Evolutionary conservation across 176 grass and related monocot species (phyloP).

Genomic region (Elaeis guineensis): DNA sequence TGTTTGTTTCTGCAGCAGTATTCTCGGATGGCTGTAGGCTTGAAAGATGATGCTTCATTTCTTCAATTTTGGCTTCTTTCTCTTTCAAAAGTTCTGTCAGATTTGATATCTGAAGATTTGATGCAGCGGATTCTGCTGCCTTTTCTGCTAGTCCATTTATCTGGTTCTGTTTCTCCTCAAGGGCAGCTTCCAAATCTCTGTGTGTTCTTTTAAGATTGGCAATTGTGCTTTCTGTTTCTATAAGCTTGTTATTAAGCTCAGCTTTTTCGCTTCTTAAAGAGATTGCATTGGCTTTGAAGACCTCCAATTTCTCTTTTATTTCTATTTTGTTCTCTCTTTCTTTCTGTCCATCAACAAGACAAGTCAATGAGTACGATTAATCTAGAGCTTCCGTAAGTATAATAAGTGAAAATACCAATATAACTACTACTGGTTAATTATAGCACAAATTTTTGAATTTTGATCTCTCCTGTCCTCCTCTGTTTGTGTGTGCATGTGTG

Average conservation of each 20-base stretch:
- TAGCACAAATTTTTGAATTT: no score
- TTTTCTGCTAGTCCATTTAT: constrained; percentile 39
- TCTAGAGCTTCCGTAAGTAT: no score
- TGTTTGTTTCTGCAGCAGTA: constrained; percentile 4
- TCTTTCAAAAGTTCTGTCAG: constrained; percentile 59
- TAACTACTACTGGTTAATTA: no score
- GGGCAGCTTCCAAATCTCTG: constrained; percentile 57
- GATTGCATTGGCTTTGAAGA: constrained; percentile 57
- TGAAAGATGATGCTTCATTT: constrained; percentile 45
- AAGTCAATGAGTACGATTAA: not conserved
- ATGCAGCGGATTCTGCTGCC: constrained; percentile 17
- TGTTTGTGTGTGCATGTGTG: no score
- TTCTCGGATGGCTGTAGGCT: constrained; percentile 19
- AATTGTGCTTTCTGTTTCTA: constrained; percentile 33
- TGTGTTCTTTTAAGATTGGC: constrained; percentile 45
- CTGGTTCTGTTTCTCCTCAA: constrained; percentile 43
- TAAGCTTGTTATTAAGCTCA: constrained; percentile 71
- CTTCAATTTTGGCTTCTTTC: constrained; percentile 72
- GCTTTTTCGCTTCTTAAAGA: constrained; percentile 48
- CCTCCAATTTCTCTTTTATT: constrained; percentile 50
- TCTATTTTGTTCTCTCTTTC: constrained; percentile 57
- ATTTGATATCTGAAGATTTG: constrained; percentile 31
- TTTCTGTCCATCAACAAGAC: constrained; percentile 44
- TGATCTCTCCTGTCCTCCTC: no score
- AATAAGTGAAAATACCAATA: no score